Evolutionary conservation across 495 filamentous ascomycete genomes (phyloP).

Genomic region (Xylona heveae): DNA sequence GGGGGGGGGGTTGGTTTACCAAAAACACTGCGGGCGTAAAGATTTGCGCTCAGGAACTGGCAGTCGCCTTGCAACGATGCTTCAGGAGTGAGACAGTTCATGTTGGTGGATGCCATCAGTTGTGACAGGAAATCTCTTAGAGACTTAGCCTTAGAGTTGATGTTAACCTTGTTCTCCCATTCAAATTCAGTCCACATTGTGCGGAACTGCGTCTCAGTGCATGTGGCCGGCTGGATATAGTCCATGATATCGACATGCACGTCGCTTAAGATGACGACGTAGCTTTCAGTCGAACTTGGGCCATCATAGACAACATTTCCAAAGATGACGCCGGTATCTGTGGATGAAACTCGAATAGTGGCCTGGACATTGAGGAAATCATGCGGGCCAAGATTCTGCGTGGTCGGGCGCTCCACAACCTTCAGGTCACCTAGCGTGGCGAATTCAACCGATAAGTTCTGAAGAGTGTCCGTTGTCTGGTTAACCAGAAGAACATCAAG

Average conservation of each 20-base stretch:
- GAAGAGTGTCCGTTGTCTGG: constrained; percentile 88
- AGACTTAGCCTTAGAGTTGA: constrained; percentile 87
- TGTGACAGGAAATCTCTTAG: constrained; percentile 85
- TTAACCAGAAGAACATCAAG: constrained; percentile 95
- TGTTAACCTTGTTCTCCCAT: constrained; percentile 99
- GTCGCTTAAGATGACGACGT: constrained; percentile 96
- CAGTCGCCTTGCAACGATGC: constrained; percentile 94
- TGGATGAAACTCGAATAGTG: constrained; percentile 98
- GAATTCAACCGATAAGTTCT: constrained; percentile 95
- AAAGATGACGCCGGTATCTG: constrained; percentile 97
- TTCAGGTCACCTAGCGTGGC: constrained; percentile 95
- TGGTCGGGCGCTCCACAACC: constrained; percentile 89
- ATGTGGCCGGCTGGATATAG: constrained; percentile 94
- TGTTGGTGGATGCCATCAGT: constrained; percentile 94
- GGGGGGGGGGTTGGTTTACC: constrained; percentile 31
- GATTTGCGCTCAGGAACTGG: constrained; percentile 90
- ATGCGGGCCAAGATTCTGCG: constrained; percentile 82
- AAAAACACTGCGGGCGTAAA: constrained; percentile 96
- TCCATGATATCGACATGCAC: constrained; percentile 99
- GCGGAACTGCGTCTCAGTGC: constrained; percentile 94
- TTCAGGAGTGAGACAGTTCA: constrained; percentile 94
- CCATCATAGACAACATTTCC: constrained; percentile 98
- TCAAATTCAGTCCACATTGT: constrained; percentile 99
- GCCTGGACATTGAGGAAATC: constrained; percentile 96
- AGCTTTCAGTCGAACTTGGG: constrained; percentile 80